Conservation (phyloP, 1,284 basidiomycete genomes). For the Marasmius fiardii region DNA sequence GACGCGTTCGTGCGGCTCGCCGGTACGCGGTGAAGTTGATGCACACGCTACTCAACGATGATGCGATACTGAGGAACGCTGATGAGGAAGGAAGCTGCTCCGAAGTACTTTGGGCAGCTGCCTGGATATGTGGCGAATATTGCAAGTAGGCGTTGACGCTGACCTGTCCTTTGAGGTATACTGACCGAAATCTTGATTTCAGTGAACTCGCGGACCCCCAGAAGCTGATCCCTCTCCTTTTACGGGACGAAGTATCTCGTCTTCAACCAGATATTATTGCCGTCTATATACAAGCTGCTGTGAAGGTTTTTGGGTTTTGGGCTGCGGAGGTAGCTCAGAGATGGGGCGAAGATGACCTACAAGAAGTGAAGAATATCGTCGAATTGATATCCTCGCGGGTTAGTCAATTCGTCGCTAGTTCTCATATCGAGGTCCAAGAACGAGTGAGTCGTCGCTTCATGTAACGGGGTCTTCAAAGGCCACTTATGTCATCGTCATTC, state of each 20-base stretch:
- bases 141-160: constrained; percentile 47
- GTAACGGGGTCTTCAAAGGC: background rate
- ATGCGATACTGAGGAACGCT: constrained; percentile 62
- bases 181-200: background rate
- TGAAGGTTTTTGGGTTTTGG: constrained; percentile 89
- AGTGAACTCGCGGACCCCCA: constrained; percentile 73
- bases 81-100: constrained; percentile 64
- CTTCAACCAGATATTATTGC: constrained; percentile 63
- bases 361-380: constrained; percentile 60
- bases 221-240: constrained; percentile 65
- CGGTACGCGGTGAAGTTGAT: constrained; percentile 80
- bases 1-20: constrained; percentile 76
- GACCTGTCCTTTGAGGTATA: constrained; percentile 3
- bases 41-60: constrained; percentile 77
- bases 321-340: constrained; percentile 66
- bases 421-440: constrained; percentile 89
- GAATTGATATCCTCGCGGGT: constrained; percentile 57
- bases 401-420: constrained; percentile 49
- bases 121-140: constrained; percentile 95
- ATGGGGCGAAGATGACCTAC: constrained; percentile 73
- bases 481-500: background rate
- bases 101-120: constrained; percentile 87
- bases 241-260: constrained; percentile 53
- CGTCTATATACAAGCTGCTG: constrained; percentile 78
- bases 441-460: constrained; percentile 50